Conservation (phyloP, 345 rosid species). For the Draba incana region DNA sequence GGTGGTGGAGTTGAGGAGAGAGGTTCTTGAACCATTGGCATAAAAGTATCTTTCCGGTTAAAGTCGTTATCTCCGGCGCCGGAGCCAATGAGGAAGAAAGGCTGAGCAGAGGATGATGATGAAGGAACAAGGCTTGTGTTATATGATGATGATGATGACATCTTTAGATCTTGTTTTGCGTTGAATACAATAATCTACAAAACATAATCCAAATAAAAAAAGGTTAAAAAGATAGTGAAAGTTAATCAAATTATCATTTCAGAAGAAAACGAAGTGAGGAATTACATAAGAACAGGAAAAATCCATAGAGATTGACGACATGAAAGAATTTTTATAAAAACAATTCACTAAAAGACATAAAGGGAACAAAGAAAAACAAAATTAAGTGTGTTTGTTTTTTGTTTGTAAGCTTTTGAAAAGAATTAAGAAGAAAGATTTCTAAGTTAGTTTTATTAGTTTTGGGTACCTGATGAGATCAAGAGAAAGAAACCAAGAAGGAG, state of each 20-base stretch:
- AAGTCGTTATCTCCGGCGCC: slow-evolving; percentile 46
- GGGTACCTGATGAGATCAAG: slow-evolving; percentile 45
- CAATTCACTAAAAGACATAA: slow-evolving; percentile 43
- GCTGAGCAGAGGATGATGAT: slow-evolving; percentile 42
- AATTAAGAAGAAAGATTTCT: slow-evolving; percentile 25
- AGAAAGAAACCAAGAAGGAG: slow-evolving; percentile 52
- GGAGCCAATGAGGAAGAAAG: slow-evolving; percentile 39
- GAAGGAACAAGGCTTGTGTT: slow-evolving; percentile 41
- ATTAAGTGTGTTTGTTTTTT: slow-evolving; percentile 29
- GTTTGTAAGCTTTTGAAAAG: slow-evolving; percentile 35
- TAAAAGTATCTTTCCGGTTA: slow-evolving; percentile 48
- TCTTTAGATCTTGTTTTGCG: slow-evolving; percentile 42
- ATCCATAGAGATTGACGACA: slow-evolving; percentile 47
- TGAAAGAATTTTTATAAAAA: slow-evolving; percentile 37
- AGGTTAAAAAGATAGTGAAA: background rate
- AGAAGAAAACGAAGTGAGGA: slow-evolving; percentile 44
- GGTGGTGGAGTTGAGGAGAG: slow-evolving; percentile 54
- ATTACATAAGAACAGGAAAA: slow-evolving; percentile 41
- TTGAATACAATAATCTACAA: slow-evolving; percentile 37
- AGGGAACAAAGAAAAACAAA: slow-evolving; percentile 34
- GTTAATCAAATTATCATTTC: slow-evolving; percentile 18
- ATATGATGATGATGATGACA: slow-evolving; percentile 51
- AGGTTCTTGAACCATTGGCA: slow-evolving; percentile 51
- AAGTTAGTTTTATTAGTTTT: background rate
- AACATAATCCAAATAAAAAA: slow-evolving; percentile 6